phyloP scores from a whole-genome alignment of 208 protist species.

The Trypanosoma platydactyli region DNA sequence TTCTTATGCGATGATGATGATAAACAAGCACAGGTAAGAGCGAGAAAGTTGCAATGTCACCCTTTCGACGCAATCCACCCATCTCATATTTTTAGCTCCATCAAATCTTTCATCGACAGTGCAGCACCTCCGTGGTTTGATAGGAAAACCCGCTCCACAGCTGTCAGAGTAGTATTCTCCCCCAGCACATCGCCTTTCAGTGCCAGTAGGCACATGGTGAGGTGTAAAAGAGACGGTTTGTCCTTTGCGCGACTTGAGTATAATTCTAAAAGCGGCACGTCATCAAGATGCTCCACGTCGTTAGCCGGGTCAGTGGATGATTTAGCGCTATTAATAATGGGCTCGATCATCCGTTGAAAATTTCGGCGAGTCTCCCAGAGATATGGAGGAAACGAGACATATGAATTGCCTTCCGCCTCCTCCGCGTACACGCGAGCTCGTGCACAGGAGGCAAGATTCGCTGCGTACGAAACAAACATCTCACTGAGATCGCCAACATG shows the following conservation, averaged over 20 bases:
- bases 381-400: slow-evolving; percentile 21
- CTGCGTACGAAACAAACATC: slow-evolving; percentile 20
- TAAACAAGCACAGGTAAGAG: no score
- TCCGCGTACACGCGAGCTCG: slow-evolving; percentile 13
- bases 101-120: slow-evolving; percentile 8
- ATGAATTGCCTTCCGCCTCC: not conserved
- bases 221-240: slow-evolving; percentile 11
- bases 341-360: slow-evolving; percentile 3
- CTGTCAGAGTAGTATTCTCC: slow-evolving; percentile 3
- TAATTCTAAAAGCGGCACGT: not conserved
- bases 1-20: no score
- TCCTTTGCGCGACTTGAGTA: not conserved
- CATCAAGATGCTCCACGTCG: not conserved
- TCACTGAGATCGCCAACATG: slow-evolving; percentile 17
- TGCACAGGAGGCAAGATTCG: slow-evolving; percentile 2
- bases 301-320: no score
- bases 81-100: not conserved
- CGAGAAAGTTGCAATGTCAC: no score
- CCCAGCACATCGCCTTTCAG: slow-evolving; percentile 17
- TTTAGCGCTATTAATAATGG: not conserved
- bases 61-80: not conserved
- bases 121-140: not conserved
- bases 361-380: slow-evolving; percentile 22
- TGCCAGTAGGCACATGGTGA: slow-evolving; percentile 27
- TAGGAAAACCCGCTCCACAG: slow-evolving; percentile 11